phyloP scores from a whole-genome alignment of 2,329 filamentous ascomycete genomes.

The Pseudocercospora pini-densiflorae region DNA sequence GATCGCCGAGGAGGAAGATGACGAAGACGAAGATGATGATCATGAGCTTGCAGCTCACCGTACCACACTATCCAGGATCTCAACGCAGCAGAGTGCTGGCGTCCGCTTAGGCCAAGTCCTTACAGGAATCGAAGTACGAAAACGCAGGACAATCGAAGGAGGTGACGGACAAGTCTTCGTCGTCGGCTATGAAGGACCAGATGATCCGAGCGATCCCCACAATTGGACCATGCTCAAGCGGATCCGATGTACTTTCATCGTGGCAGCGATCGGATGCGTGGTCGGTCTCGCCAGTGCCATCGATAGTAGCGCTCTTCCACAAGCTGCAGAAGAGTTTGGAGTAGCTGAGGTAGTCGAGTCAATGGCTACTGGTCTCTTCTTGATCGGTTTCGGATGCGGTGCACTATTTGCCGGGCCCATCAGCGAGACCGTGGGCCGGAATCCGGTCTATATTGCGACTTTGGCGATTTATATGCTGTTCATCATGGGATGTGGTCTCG shows the following conservation, averaged over 20 bases:
- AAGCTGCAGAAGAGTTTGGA: slow-evolving; percentile 52
- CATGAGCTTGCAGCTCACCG: slow-evolving; percentile 27
- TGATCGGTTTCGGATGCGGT: slow-evolving; percentile 52
- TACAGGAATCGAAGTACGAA: slow-evolving; percentile 44
- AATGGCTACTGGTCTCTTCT: slow-evolving; percentile 51
- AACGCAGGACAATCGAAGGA: slow-evolving; percentile 42
- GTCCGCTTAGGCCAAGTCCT: slow-evolving; percentile 41
- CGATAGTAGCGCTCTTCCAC: slow-evolving; percentile 54
- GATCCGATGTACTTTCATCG: slow-evolving; percentile 40
- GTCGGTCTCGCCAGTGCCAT: slow-evolving; percentile 59
- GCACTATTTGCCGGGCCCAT: slow-evolving; percentile 55
- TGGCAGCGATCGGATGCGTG: slow-evolving; percentile 53
- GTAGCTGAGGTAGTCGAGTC: slow-evolving; percentile 58
- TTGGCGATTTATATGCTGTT: slow-evolving; percentile 55
- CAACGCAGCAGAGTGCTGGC: slow-evolving; percentile 39
- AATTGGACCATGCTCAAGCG: slow-evolving; percentile 41
- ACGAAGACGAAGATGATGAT: slow-evolving; percentile 34
- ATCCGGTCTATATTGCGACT: slow-evolving; percentile 55
- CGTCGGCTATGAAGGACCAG: slow-evolving; percentile 43
- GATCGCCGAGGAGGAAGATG: slow-evolving; percentile 23
- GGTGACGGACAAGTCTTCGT: slow-evolving; percentile 46
- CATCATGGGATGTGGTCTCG: slow-evolving; percentile 53
- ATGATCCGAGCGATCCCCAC: slow-evolving; percentile 44
- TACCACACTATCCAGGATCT: slow-evolving; percentile 32
- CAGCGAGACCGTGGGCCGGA: slow-evolving; percentile 51